Evolutionary conservation across 768 basidiomycete genomes (phyloP), one percentile per base, ranked within the genome.

Genomic region (Neoboletus subvelutipes): DNA sequence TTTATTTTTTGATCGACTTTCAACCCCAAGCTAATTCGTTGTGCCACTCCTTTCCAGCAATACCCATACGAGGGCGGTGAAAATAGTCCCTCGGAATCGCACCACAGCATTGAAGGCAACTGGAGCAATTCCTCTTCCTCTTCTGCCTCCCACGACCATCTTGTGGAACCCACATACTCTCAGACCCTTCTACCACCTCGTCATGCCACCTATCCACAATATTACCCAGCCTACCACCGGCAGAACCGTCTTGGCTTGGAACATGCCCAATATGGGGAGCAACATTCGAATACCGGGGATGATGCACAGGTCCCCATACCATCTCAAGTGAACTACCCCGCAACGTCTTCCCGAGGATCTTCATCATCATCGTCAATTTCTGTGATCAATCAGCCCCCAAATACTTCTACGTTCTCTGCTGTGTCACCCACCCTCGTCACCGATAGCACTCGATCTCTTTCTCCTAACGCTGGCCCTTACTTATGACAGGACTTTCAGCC

Each of bases 381-480:
- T 50, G n/a, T 47, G 36, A 43, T 47, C 28, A 54, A 33, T 48
- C 66, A 24, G 2, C 54, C 52, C 15, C 24, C 42, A 4, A 51
- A 37, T 22, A 20, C 55, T 5, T 52, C 60, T 2, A 50, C 59
- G 2, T 72, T 68, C 33, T 52, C 64, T 2, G 46, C 63, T 2
- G 46, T 43, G 0, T 24, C 61, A n/a, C n/a, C n/a, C n/a, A n/a
- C 33, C 11, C 18, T 52, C 11, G 11, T 39, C 12, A 37, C 39
- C 5, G 55, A 62, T 11, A 13, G n/a, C 33, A 28, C 45, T 5
- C 52, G 24, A 3, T 63, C 51, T 17, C 18, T 45, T 33, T 67
- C 62, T 49, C 66, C 67, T n/a, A 78, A 80, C 40, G 75, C 79
- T 17, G 82, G 74, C 0, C 71, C 74, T 0, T 78, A 75, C 56